These are phyloP conservation scores for Linnemannia zychae DNA, from an alignment of 192 early-diverging fungal genomes.

Conservation along the genomic window DNA sequence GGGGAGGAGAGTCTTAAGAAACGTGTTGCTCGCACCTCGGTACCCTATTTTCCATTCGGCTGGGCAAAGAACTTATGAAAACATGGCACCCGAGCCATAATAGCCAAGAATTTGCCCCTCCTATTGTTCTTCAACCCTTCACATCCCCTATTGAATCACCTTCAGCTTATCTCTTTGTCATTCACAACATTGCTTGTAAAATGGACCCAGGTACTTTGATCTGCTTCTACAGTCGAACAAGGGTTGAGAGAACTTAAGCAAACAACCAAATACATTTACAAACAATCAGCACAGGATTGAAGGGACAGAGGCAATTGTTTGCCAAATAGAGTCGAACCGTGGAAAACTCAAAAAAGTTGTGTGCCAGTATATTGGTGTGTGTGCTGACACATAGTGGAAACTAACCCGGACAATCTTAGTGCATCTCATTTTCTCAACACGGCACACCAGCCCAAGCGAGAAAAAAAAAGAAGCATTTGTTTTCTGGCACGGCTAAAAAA, in stretches of 20 bases:
- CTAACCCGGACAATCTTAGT: conserved; percentile 1
- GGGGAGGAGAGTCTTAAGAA: no score
- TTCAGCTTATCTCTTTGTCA: background rate
- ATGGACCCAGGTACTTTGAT: background rate
- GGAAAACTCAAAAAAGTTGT: background rate
- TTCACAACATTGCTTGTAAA: background rate
- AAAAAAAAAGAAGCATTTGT: background rate
- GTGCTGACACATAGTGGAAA: background rate
- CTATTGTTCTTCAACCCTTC: background rate
- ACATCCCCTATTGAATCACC: background rate
- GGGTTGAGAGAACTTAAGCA: background rate
- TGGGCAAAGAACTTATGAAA: background rate
- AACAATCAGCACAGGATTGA: background rate
- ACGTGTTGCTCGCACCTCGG: background rate
- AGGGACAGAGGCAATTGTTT: background rate
- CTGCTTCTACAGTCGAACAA: background rate
- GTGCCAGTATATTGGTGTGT: background rate
- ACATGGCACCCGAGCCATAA: background rate
- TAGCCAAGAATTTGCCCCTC: background rate
- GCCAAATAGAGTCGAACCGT: conserved; percentile 6
- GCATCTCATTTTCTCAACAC: background rate
- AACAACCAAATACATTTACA: background rate
- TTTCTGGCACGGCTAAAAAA: background rate
- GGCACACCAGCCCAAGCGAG: background rate
- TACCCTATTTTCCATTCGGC: background rate